Base-by-base conservation (phyloP, 2,329 filamentous ascomycete genomes). In the Colletotrichum eleusines region DNA sequence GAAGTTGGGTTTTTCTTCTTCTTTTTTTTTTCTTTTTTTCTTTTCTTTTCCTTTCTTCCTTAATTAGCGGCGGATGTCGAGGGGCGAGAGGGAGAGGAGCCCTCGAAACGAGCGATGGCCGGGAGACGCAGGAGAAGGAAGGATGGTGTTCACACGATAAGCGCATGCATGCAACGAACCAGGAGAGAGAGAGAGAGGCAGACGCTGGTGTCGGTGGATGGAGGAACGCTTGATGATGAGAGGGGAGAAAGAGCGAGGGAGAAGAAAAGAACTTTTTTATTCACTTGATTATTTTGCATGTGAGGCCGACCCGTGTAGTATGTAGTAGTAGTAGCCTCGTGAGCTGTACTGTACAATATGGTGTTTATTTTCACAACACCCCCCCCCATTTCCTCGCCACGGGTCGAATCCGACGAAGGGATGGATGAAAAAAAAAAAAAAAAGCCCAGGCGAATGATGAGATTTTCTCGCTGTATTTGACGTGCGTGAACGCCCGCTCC, bases 121-220 rank as follows among this genome's bases (percentile, higher is more conserved):
- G 23, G 20, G n/a, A 28, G 42, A n/a, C 20, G 40, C 26, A 63
- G 38, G 23, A n/a, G 26, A 33, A 20, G n/a, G 23, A 26, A 62
- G 23, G 23, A 42, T 31, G n/a, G 64, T 71, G 67, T 68, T 68
- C 44, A 63, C 68, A 71, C 58, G 64, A 68, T 63, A 68, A 68
- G 68, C 68, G 68, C 68, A 68, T 71, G 64, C 68, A 71, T 71
- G 64, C 68, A 71, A 63, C 35, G 50, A 48, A 31, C 35, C 6
- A 20, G 38, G 35, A 33, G 26, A 23, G 9, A n/a, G 16, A 42
- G 40, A 18, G 40, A 7, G 31, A 7, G 31, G 31, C 7, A 20
- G 12, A 18, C 20, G n/a, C n/a, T 20, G 40, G 16, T 38, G 55
- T 42, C 28, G 14, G 44, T 3, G 38, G 5, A 40, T 50, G 44